Evolutionary conservation across 176 grass and related monocot genomes (phyloP), one percentile per base, ranked within the genome.

Genomic region (Raddia distichophylla): DNA sequence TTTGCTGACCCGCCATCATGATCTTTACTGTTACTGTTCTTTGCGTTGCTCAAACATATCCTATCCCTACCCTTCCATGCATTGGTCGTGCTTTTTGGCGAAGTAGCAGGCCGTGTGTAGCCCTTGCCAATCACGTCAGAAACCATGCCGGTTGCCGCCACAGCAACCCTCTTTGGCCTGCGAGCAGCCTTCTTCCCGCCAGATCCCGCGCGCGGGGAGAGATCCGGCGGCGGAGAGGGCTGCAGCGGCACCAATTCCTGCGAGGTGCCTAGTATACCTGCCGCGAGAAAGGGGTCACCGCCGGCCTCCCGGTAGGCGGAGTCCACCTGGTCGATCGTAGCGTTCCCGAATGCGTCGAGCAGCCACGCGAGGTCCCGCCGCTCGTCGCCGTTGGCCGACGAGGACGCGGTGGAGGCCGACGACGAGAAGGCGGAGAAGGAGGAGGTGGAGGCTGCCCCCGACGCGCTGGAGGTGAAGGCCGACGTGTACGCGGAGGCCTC

Each of bases 81-180:
- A 15, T 60, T 83, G 5, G 75, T 10, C 43, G 43, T 52, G 73
- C 50, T 84, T 1, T 18, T 42, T 4, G 83, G 34, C 18, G 27
- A 35, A 49, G 64, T 57, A 40, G 59, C 42, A n/a, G 86, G 74
- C 15, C 82, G 64, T 19, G 71, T 74, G 73, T 94, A 94, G 1
- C 58, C 83, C 84, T 93, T 98, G 44, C 96, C 96, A 15, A 95
- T 93, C 1, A 98, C 90, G 76, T 83, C 89, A 3, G 90, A 76
- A 15, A 98, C 89, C 82, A 91, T 93, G 4, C 96, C 96, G 6
- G 84, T 84, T 7, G 90, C 77, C 20, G 92, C 89, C 5, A 80
- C 80, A 6, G 62, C 49, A 10, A 78, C 22, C 73, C 60, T 91
- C 77, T 91, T 91, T 37, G 68, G 78, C 81, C 68, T 86, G 69